A percentile compares a stretch with the other conserved stretches of the same genome.
These are phyloP conservation scores for Malassezia furfur DNA, from an alignment of 1,284 basidiomycete genomes.

Conservation along the genomic window DNA sequence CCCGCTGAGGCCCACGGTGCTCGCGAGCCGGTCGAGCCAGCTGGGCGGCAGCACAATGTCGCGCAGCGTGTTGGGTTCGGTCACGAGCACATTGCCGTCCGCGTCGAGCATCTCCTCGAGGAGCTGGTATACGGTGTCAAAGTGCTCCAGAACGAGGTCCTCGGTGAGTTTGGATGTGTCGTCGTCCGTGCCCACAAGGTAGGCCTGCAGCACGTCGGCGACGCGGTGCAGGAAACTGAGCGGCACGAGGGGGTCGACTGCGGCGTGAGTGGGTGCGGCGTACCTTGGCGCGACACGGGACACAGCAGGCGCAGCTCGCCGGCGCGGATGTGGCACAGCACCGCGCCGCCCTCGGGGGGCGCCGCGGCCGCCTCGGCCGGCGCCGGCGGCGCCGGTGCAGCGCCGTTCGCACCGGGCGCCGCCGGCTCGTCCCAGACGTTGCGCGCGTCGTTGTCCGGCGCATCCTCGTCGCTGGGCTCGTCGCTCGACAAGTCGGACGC, in stretches of 20 bases:
- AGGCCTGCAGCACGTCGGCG: conserved; percentile 53
- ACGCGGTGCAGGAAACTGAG: conserved; percentile 81
- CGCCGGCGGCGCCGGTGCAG: background rate
- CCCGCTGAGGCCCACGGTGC: conserved; percentile 26
- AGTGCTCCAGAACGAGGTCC: conserved; percentile 36
- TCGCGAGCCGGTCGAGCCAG: conserved; percentile 37
- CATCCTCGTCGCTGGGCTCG: no score
- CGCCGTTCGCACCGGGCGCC: no score
- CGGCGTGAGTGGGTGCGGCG: conserved; percentile 42
- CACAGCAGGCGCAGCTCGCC: conserved; percentile 67
- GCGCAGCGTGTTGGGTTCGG: conserved; percentile 37
- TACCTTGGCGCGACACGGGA: conserved; percentile 70
- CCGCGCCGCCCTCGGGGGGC: conserved; percentile 45
- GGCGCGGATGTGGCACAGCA: conserved; percentile 69
- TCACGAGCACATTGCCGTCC: conserved; percentile 39
- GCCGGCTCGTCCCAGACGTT: background rate
- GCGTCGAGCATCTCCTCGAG: conserved; percentile 45
- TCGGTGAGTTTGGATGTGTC: conserved; percentile 28
- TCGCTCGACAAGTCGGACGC: no score
- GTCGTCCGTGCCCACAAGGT: conserved; percentile 28
- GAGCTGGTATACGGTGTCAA: conserved; percentile 42
- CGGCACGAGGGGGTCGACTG: conserved; percentile 79
- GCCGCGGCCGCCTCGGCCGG: background rate
- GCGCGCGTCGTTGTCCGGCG: no score
- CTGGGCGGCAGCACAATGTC: conserved; percentile 39